These are phyloP conservation scores for Pseudovirgaria hyperparasitica DNA, from an alignment of 2,329 filamentous ascomycete species.

Conservation along the genomic window DNA sequence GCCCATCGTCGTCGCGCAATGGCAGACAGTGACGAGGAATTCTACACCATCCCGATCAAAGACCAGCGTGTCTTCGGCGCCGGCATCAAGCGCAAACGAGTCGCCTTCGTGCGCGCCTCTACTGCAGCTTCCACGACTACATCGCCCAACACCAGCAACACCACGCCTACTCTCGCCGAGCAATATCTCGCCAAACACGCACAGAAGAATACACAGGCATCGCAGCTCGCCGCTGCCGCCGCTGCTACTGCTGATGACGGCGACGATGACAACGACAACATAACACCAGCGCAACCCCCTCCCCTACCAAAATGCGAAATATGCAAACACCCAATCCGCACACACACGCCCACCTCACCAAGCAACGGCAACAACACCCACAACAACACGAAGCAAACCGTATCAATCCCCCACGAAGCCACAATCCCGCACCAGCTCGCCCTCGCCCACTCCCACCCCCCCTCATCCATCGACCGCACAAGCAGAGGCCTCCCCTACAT, in stretches of 20 bases:
- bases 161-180: constrained; percentile 36
- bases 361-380: no score
- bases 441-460: constrained; percentile 56
- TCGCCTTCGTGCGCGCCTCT: constrained; percentile 46
- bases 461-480: constrained; percentile 56
- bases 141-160: constrained; percentile 17
- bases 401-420: constrained; percentile 37
- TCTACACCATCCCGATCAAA: constrained; percentile 45
- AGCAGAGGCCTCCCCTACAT: constrained; percentile 59
- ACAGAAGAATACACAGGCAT: constrained; percentile 20
- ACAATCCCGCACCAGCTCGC: constrained; percentile 61
- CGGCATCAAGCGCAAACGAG: constrained; percentile 48
- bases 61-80: constrained; percentile 49
- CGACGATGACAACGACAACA: constrained; percentile 3
- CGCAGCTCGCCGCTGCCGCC: constrained; percentile 1
- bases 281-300: constrained; percentile 9
- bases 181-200: constrained; percentile 57
- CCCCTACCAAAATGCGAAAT: constrained; percentile 17
- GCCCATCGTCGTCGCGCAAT: no score
- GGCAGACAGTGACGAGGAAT: constrained; percentile 31
- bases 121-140: constrained; percentile 9
- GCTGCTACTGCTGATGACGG: no score
- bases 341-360: no score
- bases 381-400: constrained; percentile 12
- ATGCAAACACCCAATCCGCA: constrained; percentile 24